Base-by-base conservation (phyloP, 306 rosid species). In the Mimosa bimucronata region DNA sequence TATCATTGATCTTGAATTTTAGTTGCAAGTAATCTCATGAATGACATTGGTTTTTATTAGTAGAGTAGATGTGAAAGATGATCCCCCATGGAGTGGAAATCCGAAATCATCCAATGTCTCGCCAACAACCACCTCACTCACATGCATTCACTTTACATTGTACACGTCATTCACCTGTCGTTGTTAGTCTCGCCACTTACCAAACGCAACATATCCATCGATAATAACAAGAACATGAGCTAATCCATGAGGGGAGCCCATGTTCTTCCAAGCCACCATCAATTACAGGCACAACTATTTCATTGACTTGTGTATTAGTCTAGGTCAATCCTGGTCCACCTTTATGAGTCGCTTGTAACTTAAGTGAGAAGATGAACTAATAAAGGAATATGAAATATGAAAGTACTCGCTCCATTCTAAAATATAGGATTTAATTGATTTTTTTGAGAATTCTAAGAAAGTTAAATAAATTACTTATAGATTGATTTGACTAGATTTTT, bases 81-180 rank as follows among this genome's bases (percentile, higher is more conserved):
- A 37, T 37, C 41, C 41, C 7, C 41, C 44, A 40, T 26, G 62
- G 42, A 21, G 58, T 26, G 52, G 53, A 25, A 14, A 75, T 26
- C 40, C 41, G 14, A 67, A 75, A 75, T 74, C 58, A 74, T 78
- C 60, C 60, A 62, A 18, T 64, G 81, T 55, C 86, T 85, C 81
- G 53, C 83, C 79, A 75, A 41, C 76, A 69, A 62, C 83, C 30
- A 31, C 64, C 21, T 74, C 73, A 23, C 48, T 68, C 86, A 85
- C 83, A 75, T 82, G 86, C 84, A 75, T 5, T 38, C 86, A 79
- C 79, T 73, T 81, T 84, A n/a, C 67, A 71, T 44, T 42, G 72
- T 48, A n/a, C 58, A 44, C 28, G 69, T 66, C 66, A 60, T 26
- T 25, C 66, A 26, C 66, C 0, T 3, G 66, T 60, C 66, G 3